These are phyloP conservation scores for Komagataea norvegica DNA, from an alignment of 1,139 yeast genomes.

Conservation along the genomic window DNA sequence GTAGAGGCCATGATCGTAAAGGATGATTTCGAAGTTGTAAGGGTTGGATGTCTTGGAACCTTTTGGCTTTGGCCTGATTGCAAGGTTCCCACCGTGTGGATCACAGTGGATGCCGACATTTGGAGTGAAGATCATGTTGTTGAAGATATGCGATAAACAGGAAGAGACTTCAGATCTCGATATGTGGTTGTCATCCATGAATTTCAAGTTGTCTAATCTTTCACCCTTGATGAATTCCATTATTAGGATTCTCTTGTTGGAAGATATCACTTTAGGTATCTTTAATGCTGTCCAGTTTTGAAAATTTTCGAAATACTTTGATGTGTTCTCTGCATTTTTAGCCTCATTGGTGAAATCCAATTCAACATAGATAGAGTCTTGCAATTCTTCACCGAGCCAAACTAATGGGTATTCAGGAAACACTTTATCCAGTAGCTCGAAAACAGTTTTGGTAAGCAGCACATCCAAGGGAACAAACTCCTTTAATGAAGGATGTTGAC, in stretches of 20 bases:
- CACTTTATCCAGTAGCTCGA: constrained; percentile 64
- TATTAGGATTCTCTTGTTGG: constrained; percentile 66
- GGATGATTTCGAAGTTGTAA: constrained; percentile 83
- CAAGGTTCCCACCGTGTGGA: constrained; percentile 96
- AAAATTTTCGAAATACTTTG: constrained; percentile 55
- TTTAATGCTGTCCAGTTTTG: constrained; percentile 66
- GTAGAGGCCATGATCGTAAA: constrained; percentile 94
- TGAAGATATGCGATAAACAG: constrained; percentile 86
- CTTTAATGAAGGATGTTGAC: constrained; percentile 86
- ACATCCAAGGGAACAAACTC: constrained; percentile 92
- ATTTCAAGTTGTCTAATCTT: constrained; percentile 71
- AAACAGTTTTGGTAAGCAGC: constrained; percentile 69
- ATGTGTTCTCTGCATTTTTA: constrained; percentile 65
- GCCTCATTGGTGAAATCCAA: constrained; percentile 87
- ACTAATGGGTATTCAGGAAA: constrained; percentile 92
- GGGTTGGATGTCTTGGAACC: constrained; percentile 35
- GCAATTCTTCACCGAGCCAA: constrained; percentile 93
- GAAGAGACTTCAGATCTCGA: constrained; percentile 74
- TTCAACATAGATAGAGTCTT: constrained; percentile 80
- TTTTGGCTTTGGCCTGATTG: constrained; percentile 50
- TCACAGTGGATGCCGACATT: constrained; percentile 93
- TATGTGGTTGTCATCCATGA: constrained; percentile 57
- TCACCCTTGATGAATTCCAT: constrained; percentile 89
- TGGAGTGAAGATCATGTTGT: constrained; percentile 93
- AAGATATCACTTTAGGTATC: constrained; percentile 67